Conservation (phyloP, 116 monocot genomes). For the Papilionanthe hybrid region DNA sequence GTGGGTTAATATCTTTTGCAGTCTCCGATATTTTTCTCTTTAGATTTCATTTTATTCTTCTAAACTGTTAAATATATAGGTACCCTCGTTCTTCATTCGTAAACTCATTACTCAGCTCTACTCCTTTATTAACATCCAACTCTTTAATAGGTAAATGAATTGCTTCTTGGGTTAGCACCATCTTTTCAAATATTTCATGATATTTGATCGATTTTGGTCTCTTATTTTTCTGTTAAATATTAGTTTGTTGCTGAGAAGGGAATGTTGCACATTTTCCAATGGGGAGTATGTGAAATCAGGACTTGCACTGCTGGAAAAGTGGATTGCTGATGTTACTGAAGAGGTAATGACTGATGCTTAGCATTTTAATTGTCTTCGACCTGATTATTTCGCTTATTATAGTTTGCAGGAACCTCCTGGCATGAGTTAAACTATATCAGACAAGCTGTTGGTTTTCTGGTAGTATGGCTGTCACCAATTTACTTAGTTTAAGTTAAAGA, state of each 20-base stretch:
- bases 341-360: conserved; percentile 39
- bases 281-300: conserved; percentile 98
- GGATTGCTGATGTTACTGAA: conserved; percentile 80
- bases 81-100: conserved; percentile 98
- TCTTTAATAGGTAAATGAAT: conserved; percentile 80
- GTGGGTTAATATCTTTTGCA: not conserved
- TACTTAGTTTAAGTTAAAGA: not conserved
- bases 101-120: conserved; percentile 95
- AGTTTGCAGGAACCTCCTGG: conserved; percentile 99
- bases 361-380: not conserved
- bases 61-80: conserved; percentile 29
- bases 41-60: not conserved
- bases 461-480: conserved; percentile 18
- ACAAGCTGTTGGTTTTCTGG: conserved; percentile 98
- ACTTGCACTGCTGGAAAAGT: conserved; percentile 81
- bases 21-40: not conserved
- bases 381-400: conserved; percentile 16
- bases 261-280: conserved; percentile 98
- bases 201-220: conserved; percentile 2
- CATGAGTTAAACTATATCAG: conserved; percentile 94
- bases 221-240: not conserved
- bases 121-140: conserved; percentile 92
- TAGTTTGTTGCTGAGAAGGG: conserved; percentile 83
- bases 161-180: not conserved
- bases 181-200: not conserved